These are phyloP conservation scores for Chernovozyma aurita DNA, from an alignment of 1,139 yeast species.

Conservation along the genomic window DNA sequence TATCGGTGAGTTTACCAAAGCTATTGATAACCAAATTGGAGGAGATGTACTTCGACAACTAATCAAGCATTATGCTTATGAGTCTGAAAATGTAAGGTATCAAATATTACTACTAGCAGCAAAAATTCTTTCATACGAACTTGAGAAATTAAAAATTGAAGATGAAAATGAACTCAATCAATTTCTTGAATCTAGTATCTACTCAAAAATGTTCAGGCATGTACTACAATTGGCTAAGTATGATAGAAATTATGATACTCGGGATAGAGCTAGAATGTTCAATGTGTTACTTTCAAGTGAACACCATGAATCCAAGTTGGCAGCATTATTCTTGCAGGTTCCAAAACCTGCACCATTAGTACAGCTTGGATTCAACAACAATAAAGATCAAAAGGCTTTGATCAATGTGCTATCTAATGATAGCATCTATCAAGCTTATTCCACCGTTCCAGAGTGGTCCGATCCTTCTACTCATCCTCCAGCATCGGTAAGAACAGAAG, in stretches of 20 bases:
- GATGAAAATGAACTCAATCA: conserved; percentile 21
- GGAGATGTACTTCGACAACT: conserved; percentile 73
- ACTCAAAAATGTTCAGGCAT: conserved; percentile 57
- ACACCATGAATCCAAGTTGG: conserved; percentile 47
- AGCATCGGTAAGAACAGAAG: conserved; percentile 29
- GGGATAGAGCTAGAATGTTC: conserved; percentile 82
- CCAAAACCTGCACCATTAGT: conserved; percentile 64
- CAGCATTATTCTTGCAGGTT: conserved; percentile 74
- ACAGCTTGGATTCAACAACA: conserved; percentile 7
- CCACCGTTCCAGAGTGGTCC: conserved; percentile 32
- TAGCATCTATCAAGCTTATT: conserved; percentile 15
- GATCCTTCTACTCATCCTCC: conserved; percentile 30
- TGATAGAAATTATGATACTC: conserved; percentile 71
- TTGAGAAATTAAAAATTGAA: conserved; percentile 34
- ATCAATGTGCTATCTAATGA: neutral
- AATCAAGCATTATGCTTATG: conserved; percentile 52
- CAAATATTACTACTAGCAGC: conserved; percentile 74
- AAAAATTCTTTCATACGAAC: conserved; percentile 57
- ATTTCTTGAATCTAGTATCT: conserved; percentile 18
- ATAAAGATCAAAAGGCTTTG: neutral
- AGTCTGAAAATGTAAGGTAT: conserved; percentile 57
- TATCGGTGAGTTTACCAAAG: conserved; percentile 69
- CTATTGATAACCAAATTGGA: conserved; percentile 45
- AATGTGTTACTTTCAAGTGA: conserved; percentile 43
- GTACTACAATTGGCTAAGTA: conserved; percentile 64